Conservation (phyloP, 164 flowering plant genomes). For the Magnolia kwangsiensis region DNA sequence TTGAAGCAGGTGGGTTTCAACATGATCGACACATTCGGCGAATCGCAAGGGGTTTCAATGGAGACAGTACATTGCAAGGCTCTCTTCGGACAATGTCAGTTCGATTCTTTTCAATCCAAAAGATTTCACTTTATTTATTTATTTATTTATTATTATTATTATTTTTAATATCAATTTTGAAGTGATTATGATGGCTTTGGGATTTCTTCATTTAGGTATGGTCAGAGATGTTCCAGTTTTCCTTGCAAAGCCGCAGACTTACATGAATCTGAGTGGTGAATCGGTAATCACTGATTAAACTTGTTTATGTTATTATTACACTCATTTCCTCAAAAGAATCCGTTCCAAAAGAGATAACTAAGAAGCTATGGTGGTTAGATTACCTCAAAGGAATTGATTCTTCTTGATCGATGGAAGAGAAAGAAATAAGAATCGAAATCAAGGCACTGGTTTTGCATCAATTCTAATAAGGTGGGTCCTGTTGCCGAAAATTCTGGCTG, state of each 20-base stretch:
- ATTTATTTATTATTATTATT: too few species aligned
- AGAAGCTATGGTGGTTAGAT: too few species aligned
- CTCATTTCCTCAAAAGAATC: neutral
- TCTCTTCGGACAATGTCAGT: slow-evolving; percentile 71
- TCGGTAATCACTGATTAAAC: slow-evolving; percentile 44
- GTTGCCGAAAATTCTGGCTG: too few species aligned
- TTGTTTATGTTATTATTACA: neutral
- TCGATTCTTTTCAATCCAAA: neutral
- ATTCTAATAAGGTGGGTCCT: too few species aligned
- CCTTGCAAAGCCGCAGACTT: slow-evolving; percentile 95
- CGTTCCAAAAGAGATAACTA: too few species aligned
- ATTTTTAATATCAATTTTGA: neutral
- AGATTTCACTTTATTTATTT: neutral
- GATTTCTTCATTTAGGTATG: slow-evolving; percentile 40
- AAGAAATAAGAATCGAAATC: too few species aligned
- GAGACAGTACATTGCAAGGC: slow-evolving; percentile 72
- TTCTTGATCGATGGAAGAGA: too few species aligned
- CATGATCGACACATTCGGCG: slow-evolving; percentile 82
- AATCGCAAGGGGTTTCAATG: slow-evolving; percentile 63
- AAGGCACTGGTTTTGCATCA: too few species aligned
- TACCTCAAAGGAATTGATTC: too few species aligned
- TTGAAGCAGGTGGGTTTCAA: slow-evolving; percentile 76
- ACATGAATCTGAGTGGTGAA: slow-evolving; percentile 96
- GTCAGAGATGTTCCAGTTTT: slow-evolving; percentile 68
- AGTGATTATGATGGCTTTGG: neutral